phyloP scores from a whole-genome alignment of 768 basidiomycete genomes.

The Russula virescens region DNA sequence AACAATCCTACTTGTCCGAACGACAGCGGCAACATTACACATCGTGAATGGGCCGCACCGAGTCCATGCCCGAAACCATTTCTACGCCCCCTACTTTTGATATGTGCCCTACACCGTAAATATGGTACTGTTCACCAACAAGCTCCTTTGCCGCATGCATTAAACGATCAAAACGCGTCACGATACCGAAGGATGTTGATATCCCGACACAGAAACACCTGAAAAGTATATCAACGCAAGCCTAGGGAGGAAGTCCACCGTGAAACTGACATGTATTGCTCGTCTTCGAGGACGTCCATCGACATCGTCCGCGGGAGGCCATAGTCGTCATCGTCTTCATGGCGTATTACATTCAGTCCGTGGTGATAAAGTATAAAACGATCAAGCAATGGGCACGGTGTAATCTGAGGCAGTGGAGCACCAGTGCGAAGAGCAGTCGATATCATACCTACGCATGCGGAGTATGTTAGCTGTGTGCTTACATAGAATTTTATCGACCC shows the following conservation, averaged over 20 bases:
- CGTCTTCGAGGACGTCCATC: slow-evolving; percentile 63
- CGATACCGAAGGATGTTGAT: slow-evolving; percentile 58
- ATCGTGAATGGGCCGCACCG: slow-evolving; percentile 21
- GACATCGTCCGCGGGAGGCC: slow-evolving; percentile 68
- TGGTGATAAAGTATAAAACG: slow-evolving; percentile 45
- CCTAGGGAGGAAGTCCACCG: neutral
- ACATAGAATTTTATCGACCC: slow-evolving; percentile 23
- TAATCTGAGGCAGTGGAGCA: slow-evolving; percentile 75
- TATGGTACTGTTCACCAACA: slow-evolving; percentile 82
- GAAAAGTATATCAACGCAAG: neutral
- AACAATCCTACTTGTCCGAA: neutral
- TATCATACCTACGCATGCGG: slow-evolving; percentile 51
- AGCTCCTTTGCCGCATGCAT: slow-evolving; percentile 82
- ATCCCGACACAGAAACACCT: slow-evolving; percentile 72
- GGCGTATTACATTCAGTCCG: slow-evolving; percentile 61
- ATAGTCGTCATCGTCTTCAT: slow-evolving; percentile 68
- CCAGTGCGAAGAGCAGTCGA: slow-evolving; percentile 72
- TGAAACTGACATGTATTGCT: slow-evolving; percentile 67
- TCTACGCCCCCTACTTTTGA: slow-evolving; percentile 29
- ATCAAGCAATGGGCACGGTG: slow-evolving; percentile 60
- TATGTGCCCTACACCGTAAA: slow-evolving; percentile 53
- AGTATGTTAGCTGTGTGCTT: neutral
- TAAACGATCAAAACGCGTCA: slow-evolving; percentile 68
- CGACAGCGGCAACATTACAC: neutral
- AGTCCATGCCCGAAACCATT: slow-evolving; percentile 31